Evolutionary conservation across 495 filamentous ascomycete genomes (phyloP), one percentile per base, ranked within the genome.

Genomic region (Terfezia boudieri): DNA sequence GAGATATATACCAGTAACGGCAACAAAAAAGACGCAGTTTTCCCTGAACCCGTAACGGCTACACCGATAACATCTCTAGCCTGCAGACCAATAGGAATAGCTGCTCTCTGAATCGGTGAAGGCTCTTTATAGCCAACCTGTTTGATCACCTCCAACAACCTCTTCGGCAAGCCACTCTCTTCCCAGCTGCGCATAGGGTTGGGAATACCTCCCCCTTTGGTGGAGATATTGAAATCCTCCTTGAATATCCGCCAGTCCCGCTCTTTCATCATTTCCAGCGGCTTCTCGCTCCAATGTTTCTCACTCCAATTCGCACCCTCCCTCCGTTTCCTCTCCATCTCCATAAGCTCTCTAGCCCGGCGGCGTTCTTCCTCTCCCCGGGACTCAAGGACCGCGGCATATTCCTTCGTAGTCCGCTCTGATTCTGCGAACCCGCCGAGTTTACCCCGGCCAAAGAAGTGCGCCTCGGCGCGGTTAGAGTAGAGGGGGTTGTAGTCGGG

Each of bases 221-320:
- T 95, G 38, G 76, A 73, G 67, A 99, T 99, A 61, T 94, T 93
- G 72, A 94, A 96, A 64, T 99, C 90, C 69, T 96, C 92, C 71
- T 96, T 96, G 75, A 99, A 94, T 60, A 99, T 96, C 64, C 90
- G 83, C 92, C 92, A 99, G 66, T 99, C 90, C 62, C 90, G 74
- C 71, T 96, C 88, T 59, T 86, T 84, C 90, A 99, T 99, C 61
- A 90, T 82, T 14, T 90, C 84, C 61, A 99, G 68, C 56, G 74
- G 80, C 77, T 99, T 99, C 69, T 96, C 87, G 50, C 84, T 92
- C 92, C 92, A 99, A 67, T 99, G 92, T 70, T 90, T 90, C 59
- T 86, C 83, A 9, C 85, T 66, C 59, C 76, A 74, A 60, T 74
- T 80, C 51, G 81, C 71, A 8, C 81, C 78, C 60, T 93, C 86